Percentiles rank a stretch among this genome's conserved stretches.
Evolutionary conservation across 345 rosid genomes (phyloP).

Genomic region (Hirschfeldia incana): DNA sequence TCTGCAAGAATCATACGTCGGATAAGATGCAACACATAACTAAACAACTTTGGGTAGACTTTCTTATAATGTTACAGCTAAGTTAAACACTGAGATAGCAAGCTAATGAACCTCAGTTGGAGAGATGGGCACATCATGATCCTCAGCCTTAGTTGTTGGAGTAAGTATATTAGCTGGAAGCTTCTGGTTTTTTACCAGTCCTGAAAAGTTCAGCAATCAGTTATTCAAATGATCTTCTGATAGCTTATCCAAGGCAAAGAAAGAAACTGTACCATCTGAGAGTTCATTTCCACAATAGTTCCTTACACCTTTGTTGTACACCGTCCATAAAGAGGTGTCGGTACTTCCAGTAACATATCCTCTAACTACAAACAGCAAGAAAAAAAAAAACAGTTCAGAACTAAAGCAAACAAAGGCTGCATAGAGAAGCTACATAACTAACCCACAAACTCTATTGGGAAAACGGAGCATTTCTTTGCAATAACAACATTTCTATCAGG

Average conservation of each 20-base stretch:
- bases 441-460: constrained; percentile 98
- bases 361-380: constrained; percentile 52
- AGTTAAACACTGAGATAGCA: constrained; percentile 15
- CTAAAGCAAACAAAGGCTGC: neutral
- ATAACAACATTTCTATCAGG: constrained; percentile 93
- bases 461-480: constrained; percentile 85
- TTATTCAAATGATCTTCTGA: neutral
- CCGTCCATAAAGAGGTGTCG: constrained; percentile 95
- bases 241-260: neutral
- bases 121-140: constrained; percentile 78
- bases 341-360: constrained; percentile 97
- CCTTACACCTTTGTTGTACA: constrained; percentile 71
- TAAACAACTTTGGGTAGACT: neutral
- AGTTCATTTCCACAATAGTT: constrained; percentile 87
- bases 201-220: constrained; percentile 39
- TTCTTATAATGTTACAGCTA: constrained; percentile 19
- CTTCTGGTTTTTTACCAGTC: constrained; percentile 74
- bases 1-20: constrained; percentile 53
- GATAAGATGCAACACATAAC: constrained; percentile 29
- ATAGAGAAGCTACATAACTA: constrained; percentile 39
- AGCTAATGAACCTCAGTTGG: constrained; percentile 59
- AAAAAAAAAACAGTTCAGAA: neutral
- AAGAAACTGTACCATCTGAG: constrained; percentile 61
- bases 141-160: constrained; percentile 84
- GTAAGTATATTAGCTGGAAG: constrained; percentile 72